Conservation (phyloP, 352 stramenopile genomes). For the Globisporangium viniferum region DNA sequence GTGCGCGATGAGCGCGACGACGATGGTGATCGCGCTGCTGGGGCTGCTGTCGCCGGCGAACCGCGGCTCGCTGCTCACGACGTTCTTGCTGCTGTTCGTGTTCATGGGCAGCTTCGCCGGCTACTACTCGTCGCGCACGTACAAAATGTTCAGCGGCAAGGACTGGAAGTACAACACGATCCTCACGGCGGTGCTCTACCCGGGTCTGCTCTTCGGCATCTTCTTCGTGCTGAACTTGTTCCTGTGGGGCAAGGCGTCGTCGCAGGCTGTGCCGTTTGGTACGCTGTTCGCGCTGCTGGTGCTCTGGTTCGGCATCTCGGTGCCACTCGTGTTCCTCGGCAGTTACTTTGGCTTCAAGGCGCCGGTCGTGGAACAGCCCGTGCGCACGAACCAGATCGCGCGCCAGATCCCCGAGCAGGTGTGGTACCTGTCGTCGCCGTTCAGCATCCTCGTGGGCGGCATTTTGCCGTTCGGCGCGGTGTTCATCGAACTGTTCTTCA, state of each 20-base stretch:
- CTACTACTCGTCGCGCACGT: conserved; percentile 95
- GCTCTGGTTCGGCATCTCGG: conserved; percentile 97
- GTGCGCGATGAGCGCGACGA: conserved; percentile 92
- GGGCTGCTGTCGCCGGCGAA: conserved; percentile 96
- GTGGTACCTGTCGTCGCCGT: conserved; percentile 94
- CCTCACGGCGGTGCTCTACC: conserved; percentile 94
- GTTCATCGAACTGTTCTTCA: conserved; percentile 99
- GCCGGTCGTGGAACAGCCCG: conserved; percentile 83
- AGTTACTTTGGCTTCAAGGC: conserved; percentile 96
- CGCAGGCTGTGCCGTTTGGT: conserved; percentile 92
- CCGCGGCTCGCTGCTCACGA: conserved; percentile 95
- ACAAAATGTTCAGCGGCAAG: conserved; percentile 98
- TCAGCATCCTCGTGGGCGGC: conserved; percentile 95
- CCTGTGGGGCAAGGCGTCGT: conserved; percentile 86
- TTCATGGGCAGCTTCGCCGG: conserved; percentile 97
- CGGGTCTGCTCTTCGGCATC: conserved; percentile 90
- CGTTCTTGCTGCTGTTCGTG: conserved; percentile 97
- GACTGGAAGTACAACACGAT: conserved; percentile 97
- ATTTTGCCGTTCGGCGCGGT: conserved; percentile 99
- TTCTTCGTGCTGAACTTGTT: conserved; percentile 98
- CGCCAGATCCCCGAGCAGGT: conserved; percentile 92
- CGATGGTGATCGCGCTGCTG: conserved; percentile 94
- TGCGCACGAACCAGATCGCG: conserved; percentile 89
- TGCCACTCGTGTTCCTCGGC: conserved; percentile 98
- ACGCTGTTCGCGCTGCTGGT: conserved; percentile 97